phyloP scores from a whole-genome alignment of 768 basidiomycete species.

The Leccinum barrowsii region DNA sequence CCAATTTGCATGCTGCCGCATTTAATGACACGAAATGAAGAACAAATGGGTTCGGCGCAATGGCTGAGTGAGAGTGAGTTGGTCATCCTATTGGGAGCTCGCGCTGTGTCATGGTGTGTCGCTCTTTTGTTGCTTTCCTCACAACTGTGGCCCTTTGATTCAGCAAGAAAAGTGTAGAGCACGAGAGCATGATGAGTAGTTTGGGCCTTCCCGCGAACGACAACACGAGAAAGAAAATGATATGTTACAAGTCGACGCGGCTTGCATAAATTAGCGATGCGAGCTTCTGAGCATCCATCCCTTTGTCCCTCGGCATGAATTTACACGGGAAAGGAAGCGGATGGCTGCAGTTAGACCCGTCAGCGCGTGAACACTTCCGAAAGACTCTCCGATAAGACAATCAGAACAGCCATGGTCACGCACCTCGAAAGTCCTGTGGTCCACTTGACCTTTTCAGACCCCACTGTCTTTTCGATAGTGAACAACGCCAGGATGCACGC shows the following conservation, averaged over 20 bases:
- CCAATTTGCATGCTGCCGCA: not conserved
- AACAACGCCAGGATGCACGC: not conserved
- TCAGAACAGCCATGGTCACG: not conserved
- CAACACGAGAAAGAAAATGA: not conserved
- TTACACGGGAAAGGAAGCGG: not conserved
- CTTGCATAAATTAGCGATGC: constrained; percentile 11
- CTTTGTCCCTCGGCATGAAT: not conserved
- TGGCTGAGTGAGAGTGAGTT: not conserved
- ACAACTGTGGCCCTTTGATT: not conserved
- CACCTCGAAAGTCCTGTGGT: not conserved
- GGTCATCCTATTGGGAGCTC: not conserved
- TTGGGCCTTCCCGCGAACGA: not conserved
- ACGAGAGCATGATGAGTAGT: not conserved
- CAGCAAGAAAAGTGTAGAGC: not conserved
- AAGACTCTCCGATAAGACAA: not conserved
- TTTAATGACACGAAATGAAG: not conserved
- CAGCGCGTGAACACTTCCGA: not conserved
- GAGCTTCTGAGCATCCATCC: constrained; percentile 12
- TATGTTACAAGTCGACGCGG: constrained; percentile 1
- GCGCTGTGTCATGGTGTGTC: not conserved
- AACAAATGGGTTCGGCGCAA: not conserved
- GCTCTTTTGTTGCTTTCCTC: not conserved
- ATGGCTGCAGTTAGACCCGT: not conserved
- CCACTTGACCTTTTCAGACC: not conserved
- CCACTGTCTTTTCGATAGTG: not conserved